These are phyloP conservation scores for Mycena sp. DNA, from an alignment of 1,284 basidiomycete species.

Conservation along the genomic window DNA sequence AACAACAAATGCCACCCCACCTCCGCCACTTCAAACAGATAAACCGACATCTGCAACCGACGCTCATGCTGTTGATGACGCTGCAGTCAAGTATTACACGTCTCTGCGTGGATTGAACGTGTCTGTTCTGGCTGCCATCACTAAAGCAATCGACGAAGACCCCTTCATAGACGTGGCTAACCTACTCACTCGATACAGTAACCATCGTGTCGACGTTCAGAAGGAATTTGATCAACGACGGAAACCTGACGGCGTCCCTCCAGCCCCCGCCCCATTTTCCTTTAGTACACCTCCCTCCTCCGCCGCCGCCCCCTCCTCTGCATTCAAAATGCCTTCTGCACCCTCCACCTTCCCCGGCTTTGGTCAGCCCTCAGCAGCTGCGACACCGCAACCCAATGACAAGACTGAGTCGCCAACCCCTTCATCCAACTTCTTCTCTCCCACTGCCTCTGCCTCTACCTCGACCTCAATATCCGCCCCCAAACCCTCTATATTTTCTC, in stretches of 20 bases:
- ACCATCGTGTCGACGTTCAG: slow-evolving; percentile 64
- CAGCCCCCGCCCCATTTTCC: slow-evolving; percentile 20
- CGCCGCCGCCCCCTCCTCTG: slow-evolving; percentile 5
- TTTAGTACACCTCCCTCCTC: background rate
- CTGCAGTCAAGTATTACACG: slow-evolving; percentile 66
- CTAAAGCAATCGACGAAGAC: slow-evolving; percentile 73
- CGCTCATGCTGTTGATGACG: slow-evolving; percentile 29
- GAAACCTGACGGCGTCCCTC: slow-evolving; percentile 24
- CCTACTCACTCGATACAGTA: slow-evolving; percentile 73
- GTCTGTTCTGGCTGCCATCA: slow-evolving; percentile 72
- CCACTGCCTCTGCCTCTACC: slow-evolving; percentile 4
- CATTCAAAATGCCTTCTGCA: slow-evolving; percentile 27
- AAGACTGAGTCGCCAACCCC: background rate
- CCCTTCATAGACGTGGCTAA: slow-evolving; percentile 77
- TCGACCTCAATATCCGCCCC: slow-evolving; percentile 14
- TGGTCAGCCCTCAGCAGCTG: slow-evolving; percentile 24
- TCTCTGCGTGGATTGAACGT: slow-evolving; percentile 85
- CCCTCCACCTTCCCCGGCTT: slow-evolving; percentile 24
- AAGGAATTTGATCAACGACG: slow-evolving; percentile 58
- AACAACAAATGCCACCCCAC: slow-evolving; percentile 14
- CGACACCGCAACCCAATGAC: slow-evolving; percentile 19
- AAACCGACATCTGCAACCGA: slow-evolving; percentile 9
- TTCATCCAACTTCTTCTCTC: slow-evolving; percentile 7
- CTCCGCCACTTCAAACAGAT: slow-evolving; percentile 16
- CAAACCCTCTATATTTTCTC: slow-evolving; percentile 23